Percentiles rank a stretch among this genome's conserved stretches.
Conservation (phyloP, 768 basidiomycete genomes). For the Cytidiella melzeri region DNA sequence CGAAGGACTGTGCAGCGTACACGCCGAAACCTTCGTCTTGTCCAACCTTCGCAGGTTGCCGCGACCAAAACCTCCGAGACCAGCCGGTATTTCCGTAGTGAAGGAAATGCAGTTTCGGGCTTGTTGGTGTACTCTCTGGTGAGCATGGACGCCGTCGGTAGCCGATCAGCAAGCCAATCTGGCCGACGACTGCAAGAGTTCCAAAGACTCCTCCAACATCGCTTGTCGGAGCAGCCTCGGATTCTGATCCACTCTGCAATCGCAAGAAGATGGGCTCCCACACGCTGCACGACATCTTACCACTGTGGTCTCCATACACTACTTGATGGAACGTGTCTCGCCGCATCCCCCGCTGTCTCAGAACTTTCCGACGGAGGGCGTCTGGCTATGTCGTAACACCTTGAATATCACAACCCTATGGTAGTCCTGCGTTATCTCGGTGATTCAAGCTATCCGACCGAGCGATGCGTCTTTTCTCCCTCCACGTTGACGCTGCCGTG, state of each 20-base stretch:
- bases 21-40: neutral
- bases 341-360: constrained; percentile 2
- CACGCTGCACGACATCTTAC: constrained; percentile 1
- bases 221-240: neutral
- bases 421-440: constrained; percentile 9
- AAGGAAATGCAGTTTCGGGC: neutral
- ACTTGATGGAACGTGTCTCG: constrained; percentile 5
- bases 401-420: neutral
- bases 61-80: too few relatives aligned
- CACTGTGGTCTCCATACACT: constrained; percentile 4
- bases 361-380: constrained; percentile 2
- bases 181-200: constrained; percentile 5
- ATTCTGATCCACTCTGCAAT: neutral
- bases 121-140: neutral
- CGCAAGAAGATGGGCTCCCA: neutral
- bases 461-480: neutral
- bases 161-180: neutral
- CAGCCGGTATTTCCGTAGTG: too few relatives aligned
- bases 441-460: neutral
- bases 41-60: neutral
- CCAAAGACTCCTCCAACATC: neutral
- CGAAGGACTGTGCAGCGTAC: too few relatives aligned
- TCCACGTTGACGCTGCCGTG: neutral
- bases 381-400: neutral
- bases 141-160: neutral